A percentile compares a stretch with the other conserved stretches of the same genome.
phyloP scores from a whole-genome alignment of 345 rosid species.

The Litchi chinensis region DNA sequence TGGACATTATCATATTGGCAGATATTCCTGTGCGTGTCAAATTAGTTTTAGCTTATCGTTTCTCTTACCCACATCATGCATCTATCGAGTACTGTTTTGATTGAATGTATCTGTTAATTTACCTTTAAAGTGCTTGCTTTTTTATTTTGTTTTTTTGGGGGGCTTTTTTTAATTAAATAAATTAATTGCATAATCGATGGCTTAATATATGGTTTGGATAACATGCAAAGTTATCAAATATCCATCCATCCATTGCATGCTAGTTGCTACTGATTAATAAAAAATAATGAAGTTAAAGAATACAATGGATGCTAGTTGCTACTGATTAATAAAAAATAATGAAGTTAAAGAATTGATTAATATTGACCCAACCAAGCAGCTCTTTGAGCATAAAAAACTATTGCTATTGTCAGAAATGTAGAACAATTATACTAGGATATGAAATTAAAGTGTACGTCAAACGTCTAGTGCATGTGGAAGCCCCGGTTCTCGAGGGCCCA shows the following conservation, averaged over 20 bases:
- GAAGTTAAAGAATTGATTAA: background rate
- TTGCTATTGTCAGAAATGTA: too few species aligned
- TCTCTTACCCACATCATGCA: background rate
- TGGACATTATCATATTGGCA: constrained; percentile 6
- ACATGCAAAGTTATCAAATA: background rate
- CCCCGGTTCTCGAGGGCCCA: background rate
- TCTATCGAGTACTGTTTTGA: background rate
- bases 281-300: background rate
- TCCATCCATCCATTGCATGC: background rate
- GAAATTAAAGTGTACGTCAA: background rate
- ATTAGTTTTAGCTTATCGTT: background rate
- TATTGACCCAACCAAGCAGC: background rate
- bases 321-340: too few species aligned
- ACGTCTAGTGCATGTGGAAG: background rate
- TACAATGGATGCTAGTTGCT: too few species aligned
- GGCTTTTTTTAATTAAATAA: too few species aligned
- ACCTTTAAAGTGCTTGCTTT: background rate
- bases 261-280: background rate
- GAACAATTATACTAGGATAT: background rate
- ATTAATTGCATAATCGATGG: too few species aligned
- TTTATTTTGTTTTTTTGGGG: too few species aligned
- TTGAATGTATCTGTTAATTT: background rate
- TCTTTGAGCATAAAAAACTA: background rate
- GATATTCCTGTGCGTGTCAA: constrained; percentile 22
- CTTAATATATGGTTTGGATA: background rate